Evolutionary conservation across 441 rosid genomes (phyloP), one percentile per base, ranked within the genome.

Genomic region (Corymbia citriodora): DNA sequence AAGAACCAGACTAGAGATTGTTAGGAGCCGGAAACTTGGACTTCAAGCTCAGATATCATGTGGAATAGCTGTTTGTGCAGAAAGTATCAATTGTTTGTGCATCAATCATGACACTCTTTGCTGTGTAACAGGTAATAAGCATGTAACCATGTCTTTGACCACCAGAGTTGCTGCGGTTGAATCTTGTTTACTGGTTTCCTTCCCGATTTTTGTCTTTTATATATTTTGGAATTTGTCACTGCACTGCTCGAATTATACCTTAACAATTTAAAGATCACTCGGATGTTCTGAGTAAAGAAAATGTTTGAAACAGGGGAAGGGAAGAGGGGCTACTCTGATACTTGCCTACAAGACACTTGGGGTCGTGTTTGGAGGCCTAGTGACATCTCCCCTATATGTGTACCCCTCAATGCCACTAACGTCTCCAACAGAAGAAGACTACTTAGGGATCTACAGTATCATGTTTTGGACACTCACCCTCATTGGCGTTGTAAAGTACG

Each of bases 391-490:
- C 11, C 87, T 94, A 3, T 96, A 96, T 53, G 96, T 95, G 27
- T 95, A 96, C 40, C 97, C 96, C 12, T 96, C 96, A 57, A 95
- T 96, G 97, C 95, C 92, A 3, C 89, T 96, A 88, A 95, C 85
- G 40, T 94, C 95, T 88, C 97, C 97, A 4, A 93, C 96, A 2
- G 96, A 96, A 91, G 94, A 93, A 31, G 96, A 96, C 90, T 96
- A 94, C 90, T 89, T 95, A 89, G 98, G 97, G n/a, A 92, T 95
- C 25, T 95, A 89, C 90, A 92, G 96, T 88, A 95, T 96, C 91
- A 95, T 96, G 95, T 96, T 96, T 90, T 96, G 96, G 96, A 95
- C 97, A 74, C 97, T 96, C 87, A 92, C 96, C 72, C 98, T 96
- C 85, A 93, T 94, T 91, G 97, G 98, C 31, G 94, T 93, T 53